phyloP scores from a whole-genome alignment of 2,329 filamentous ascomycete genomes.

The Fusarium austroafricanum region DNA sequence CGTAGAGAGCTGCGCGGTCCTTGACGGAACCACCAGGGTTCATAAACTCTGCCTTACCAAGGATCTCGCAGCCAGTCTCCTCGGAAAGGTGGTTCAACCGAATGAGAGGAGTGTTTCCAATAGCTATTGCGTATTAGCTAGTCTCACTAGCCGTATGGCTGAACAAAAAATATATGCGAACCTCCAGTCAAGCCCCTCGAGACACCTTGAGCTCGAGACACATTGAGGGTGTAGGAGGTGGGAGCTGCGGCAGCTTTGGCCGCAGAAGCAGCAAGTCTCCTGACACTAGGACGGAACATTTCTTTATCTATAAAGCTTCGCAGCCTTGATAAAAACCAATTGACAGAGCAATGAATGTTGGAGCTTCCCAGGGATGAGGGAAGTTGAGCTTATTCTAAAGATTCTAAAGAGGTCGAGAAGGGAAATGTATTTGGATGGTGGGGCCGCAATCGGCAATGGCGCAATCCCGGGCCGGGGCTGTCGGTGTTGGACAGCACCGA shows the following conservation, averaged over 20 bases:
- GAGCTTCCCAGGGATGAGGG: conserved; percentile 10
- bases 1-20: conserved; percentile 93
- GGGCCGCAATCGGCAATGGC: conserved; percentile 48
- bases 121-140: conserved; percentile 67
- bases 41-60: conserved; percentile 98
- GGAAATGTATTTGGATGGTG: conserved; percentile 37
- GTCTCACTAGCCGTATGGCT: not conserved
- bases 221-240: conserved; percentile 72
- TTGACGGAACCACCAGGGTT: conserved; percentile 98
- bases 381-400: conserved; percentile 14
- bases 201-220: conserved; percentile 83
- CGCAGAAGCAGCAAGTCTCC: conserved; percentile 72
- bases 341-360: conserved; percentile 11
- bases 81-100: conserved; percentile 88
- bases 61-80: conserved; percentile 90
- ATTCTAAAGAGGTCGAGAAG: conserved; percentile 12
- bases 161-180: conserved; percentile 55
- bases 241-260: conserved; percentile 57
- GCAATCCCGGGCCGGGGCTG: conserved; percentile 45
- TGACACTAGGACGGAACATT: conserved; percentile 78
- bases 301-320: not conserved
- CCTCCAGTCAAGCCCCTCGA: conserved; percentile 85
- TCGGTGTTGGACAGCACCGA: conserved; percentile 41
- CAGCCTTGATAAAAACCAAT: conserved; percentile 27
- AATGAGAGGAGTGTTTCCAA: conserved; percentile 97